Evolutionary conservation across 352 stramenopile species (phyloP).

Genomic region (Achlya hypogyna): DNA sequence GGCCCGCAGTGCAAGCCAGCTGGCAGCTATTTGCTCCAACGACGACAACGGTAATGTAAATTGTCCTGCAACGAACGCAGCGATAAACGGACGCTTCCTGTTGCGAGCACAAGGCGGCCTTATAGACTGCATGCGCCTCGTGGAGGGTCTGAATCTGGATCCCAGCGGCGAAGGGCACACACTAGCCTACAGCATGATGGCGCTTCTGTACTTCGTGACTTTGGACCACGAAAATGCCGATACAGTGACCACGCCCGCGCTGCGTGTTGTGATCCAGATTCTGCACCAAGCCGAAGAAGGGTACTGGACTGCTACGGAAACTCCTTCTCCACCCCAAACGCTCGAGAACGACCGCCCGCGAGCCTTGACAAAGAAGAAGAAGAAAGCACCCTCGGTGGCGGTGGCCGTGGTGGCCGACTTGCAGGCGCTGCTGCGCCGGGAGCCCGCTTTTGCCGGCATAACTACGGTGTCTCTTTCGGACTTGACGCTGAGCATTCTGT

Average conservation of each 20-base stretch:
- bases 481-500: conserved; percentile 2
- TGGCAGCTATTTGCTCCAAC: background rate
- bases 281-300: background rate
- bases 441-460: background rate
- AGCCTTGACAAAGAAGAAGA: conserved; percentile 13
- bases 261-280: background rate
- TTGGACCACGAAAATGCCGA: conserved; percentile 17
- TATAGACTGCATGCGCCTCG: background rate
- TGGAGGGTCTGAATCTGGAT: conserved; percentile 3
- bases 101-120: conserved; percentile 16
- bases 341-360: background rate
- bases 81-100: conserved; percentile 5
- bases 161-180: background rate
- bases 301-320: background rate
- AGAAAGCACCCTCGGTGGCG: background rate
- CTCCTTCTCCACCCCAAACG: background rate
- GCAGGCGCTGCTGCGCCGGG: conserved; percentile 6
- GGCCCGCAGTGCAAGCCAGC: background rate
- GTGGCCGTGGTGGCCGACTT: background rate
- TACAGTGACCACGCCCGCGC: background rate
- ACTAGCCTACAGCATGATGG: conserved; percentile 20
- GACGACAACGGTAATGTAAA: background rate
- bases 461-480: conserved; percentile 4
- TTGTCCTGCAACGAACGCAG: background rate
- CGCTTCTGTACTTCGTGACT: conserved; percentile 17